Evolutionary conservation across 2,329 filamentous ascomycete species (phyloP), one percentile per base, ranked within the genome.

Genomic region (Colletotrichum cordylinicola): DNA sequence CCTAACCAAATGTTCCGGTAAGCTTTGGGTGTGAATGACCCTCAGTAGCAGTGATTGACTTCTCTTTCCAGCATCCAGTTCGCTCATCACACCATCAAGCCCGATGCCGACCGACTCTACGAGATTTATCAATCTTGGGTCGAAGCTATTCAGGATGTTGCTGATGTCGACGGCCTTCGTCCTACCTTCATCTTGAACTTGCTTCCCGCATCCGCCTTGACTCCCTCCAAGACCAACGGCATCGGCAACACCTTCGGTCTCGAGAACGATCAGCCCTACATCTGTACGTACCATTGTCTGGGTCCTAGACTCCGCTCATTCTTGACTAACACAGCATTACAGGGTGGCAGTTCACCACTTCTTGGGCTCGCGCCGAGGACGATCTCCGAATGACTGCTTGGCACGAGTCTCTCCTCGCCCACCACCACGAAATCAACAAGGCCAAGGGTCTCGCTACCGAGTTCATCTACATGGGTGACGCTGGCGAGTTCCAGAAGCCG

Each of bases 281-380:
- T 85, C 9, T 77, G 83, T 85, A 78, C 74, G 82, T 78, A 1
- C 0, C 9, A n/a, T 6, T n/a, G 9, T 0, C 1, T 6, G 15
- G 8, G 1, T 4, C 5, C 2, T 15, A 15, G 10, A 4, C 2
- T 16, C 21, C 4, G 0, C 1, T 33, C 3, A 6, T 3, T 33
- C 2, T 33, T 4, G 1, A 5, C 12, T 37, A 4, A 29, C 4
- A 31, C 9, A 16, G 55, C 18, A 21, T 66, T 15, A 24, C 29
- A 86, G 84, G 81, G 52, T 86, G 82, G 83, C 84, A 86, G 79
- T 76, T 85, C 24, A 81, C 82, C 21, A 86, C 84, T 1, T 81
- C 80, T 1, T 87, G 85, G 85, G 81, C 72, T 15, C 77, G 82
- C 12, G 81, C 79, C 1, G 78, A 81, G 8, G 84, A 86, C 68